Conservation (phyloP, 805 yeast genomes). For the Candida yuanshanica region DNA sequence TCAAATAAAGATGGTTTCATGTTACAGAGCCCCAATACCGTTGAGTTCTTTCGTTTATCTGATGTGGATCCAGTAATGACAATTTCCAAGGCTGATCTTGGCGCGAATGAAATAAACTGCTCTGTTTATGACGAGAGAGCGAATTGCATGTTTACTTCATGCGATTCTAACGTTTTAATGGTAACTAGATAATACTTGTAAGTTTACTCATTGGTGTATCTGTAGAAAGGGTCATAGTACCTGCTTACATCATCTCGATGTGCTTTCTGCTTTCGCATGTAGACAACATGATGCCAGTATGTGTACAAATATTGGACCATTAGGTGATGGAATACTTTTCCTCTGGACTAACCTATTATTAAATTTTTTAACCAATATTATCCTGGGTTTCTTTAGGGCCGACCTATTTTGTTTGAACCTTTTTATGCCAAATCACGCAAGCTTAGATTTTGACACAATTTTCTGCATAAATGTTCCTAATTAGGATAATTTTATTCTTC, state of each 20-base stretch:
- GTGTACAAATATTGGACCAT: no score
- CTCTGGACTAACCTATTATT: no score
- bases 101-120: not conserved
- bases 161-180: not conserved
- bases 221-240: no score
- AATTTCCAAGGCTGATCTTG: constrained; percentile 2
- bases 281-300: no score
- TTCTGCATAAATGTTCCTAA: not conserved
- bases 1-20: constrained; percentile 8
- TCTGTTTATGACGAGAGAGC: not conserved
- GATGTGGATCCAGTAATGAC: constrained; percentile 7
- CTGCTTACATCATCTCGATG: no score
- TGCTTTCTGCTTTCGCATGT: no score
- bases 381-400: no score
- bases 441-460: no score
- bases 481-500: not conserved
- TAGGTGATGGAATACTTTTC: no score
- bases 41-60: constrained; percentile 8
- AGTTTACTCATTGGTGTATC: not conserved
- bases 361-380: no score
- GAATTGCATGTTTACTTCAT: not conserved
- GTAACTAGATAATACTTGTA: not conserved
- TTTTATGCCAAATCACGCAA: no score
- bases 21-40: constrained; percentile 4
- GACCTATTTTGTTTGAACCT: no score